These are phyloP conservation scores for Seiridium unicorne DNA, from an alignment of 2,329 filamentous ascomycete species.

Conservation along the genomic window DNA sequence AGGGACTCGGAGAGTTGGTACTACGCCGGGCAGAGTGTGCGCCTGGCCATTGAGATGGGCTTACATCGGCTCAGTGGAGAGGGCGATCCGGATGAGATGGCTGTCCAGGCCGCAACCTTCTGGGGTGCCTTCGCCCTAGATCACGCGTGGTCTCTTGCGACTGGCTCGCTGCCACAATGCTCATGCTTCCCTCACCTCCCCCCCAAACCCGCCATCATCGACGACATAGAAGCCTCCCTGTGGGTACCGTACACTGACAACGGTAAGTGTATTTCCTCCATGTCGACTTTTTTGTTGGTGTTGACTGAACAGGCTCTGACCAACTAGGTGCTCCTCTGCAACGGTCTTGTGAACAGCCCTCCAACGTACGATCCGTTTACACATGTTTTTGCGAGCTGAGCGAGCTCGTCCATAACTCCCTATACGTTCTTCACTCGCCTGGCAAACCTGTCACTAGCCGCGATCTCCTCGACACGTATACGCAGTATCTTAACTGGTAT, in stretches of 20 bases:
- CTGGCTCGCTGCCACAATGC: slow-evolving; percentile 59
- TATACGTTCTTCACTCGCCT: slow-evolving; percentile 72
- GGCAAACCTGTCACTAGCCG: slow-evolving; percentile 62
- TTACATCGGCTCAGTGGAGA: slow-evolving; percentile 55
- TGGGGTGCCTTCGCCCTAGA: slow-evolving; percentile 63
- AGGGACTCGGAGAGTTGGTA: slow-evolving; percentile 72
- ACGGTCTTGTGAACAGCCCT: slow-evolving; percentile 58
- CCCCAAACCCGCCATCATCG: slow-evolving; percentile 59
- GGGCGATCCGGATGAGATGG: slow-evolving; percentile 53
- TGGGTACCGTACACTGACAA: slow-evolving; percentile 61
- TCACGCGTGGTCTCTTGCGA: slow-evolving; percentile 65
- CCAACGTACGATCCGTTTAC: slow-evolving; percentile 66
- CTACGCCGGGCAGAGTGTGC: slow-evolving; percentile 69
- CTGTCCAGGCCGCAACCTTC: slow-evolving; percentile 58
- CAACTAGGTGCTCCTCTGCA: slow-evolving; percentile 49
- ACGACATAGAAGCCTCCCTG: slow-evolving; percentile 56
- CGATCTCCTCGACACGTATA: slow-evolving; percentile 63
- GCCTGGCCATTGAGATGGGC: slow-evolving; percentile 70
- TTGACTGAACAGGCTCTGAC: slow-evolving; percentile 11
- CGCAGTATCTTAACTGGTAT: slow-evolving; percentile 71
- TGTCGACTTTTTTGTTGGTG: background rate
- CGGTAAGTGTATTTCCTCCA: slow-evolving; percentile 36
- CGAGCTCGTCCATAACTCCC: slow-evolving; percentile 69
- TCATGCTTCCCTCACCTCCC: slow-evolving; percentile 56
- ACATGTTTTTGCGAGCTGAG: slow-evolving; percentile 71